phyloP scores from a whole-genome alignment of 148 eudicot species.

The Diospyros lotus region DNA sequence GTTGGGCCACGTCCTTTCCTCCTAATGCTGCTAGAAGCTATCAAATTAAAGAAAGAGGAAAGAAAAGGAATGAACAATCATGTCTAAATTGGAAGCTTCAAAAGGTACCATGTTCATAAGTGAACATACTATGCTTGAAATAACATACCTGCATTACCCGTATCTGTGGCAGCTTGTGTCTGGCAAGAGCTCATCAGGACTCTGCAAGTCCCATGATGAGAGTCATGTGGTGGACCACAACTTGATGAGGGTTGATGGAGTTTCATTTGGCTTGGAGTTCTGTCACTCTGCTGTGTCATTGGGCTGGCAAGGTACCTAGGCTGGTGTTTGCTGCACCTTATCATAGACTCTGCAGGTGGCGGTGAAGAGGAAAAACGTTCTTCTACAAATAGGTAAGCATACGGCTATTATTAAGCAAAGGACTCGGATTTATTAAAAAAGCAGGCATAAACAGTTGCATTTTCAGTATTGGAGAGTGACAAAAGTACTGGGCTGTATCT shows the following conservation, averaged over 20 bases:
- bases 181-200: slow-evolving; percentile 2
- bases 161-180: slow-evolving; percentile 1
- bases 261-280: slow-evolving; percentile 2
- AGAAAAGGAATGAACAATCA: neutral
- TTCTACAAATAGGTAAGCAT: neutral
- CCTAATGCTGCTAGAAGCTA: slow-evolving; percentile 14
- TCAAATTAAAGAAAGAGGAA: neutral
- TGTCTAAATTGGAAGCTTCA: neutral
- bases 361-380: neutral
- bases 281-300: slow-evolving; percentile 7
- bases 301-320: slow-evolving; percentile 8
- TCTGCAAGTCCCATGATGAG: neutral
- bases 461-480: no score
- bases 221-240: neutral
- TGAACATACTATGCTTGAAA: neutral
- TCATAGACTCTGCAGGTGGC: slow-evolving; percentile 3
- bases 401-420: neutral
- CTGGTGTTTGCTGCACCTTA: slow-evolving; percentile 3
- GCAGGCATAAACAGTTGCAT: no score
- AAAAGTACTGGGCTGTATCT: no score
- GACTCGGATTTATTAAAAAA: no score
- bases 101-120: neutral
- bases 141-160: slow-evolving; percentile 1
- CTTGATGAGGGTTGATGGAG: neutral
- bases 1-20: slow-evolving; percentile 27